These are phyloP conservation scores for Calvatia gigantea DNA, from an alignment of 768 basidiomycete species.

Conservation along the genomic window DNA sequence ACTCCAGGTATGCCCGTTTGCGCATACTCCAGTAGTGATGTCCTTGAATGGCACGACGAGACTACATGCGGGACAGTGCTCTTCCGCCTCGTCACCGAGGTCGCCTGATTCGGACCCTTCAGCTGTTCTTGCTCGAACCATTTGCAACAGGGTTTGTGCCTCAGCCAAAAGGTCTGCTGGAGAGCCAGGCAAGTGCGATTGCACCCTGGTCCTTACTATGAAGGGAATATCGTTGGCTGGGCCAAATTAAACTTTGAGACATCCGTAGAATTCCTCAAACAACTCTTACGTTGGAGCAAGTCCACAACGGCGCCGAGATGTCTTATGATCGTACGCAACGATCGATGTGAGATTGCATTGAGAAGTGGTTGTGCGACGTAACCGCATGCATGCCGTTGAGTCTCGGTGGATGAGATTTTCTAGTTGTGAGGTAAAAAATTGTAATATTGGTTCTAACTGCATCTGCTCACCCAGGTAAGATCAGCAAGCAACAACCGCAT, in stretches of 20 bases:
- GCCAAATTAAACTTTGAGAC: background rate
- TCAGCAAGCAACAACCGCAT: constrained; percentile 54
- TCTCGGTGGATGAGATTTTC: constrained; percentile 45
- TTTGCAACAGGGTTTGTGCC: constrained; percentile 26
- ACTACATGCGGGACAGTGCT: constrained; percentile 74
- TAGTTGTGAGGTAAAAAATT: constrained; percentile 16
- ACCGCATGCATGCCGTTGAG: constrained; percentile 45
- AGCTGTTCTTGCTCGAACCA: constrained; percentile 21
- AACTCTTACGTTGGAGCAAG: constrained; percentile 41
- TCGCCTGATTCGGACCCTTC: constrained; percentile 16
- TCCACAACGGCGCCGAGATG: constrained; percentile 47
- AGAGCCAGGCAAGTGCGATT: constrained; percentile 52
- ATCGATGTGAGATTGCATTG: constrained; percentile 47
- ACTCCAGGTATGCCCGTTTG: constrained; percentile 79
- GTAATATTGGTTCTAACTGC: background rate
- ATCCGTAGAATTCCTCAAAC: background rate
- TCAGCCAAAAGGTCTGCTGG: constrained; percentile 36
- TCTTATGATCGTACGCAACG: constrained; percentile 52
- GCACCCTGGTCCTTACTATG: constrained; percentile 54
- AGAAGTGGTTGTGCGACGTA: constrained; percentile 48
- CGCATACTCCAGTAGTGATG: constrained; percentile 58
- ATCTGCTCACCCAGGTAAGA: constrained; percentile 39
- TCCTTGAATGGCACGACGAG: constrained; percentile 56
- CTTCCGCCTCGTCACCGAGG: constrained; percentile 37
- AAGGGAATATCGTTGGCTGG: constrained; percentile 65